Evolutionary conservation across 2,329 filamentous ascomycete species (phyloP).

Genomic region (Fusarium sambucinum): DNA sequence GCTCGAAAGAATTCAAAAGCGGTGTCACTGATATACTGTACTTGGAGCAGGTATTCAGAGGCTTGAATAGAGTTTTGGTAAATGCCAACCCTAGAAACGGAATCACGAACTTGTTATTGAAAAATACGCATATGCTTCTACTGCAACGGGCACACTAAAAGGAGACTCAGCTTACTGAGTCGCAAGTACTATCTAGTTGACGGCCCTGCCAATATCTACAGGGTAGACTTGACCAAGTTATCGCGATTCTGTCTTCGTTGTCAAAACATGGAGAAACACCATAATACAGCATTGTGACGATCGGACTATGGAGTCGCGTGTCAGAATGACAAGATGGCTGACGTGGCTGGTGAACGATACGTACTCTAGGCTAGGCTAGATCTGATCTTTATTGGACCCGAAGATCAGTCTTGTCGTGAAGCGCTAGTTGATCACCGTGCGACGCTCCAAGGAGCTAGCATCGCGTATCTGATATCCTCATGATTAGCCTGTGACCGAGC

Average conservation of each 20-base stretch:
- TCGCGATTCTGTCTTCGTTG: not conserved
- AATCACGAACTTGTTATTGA: not conserved
- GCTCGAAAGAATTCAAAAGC: no score
- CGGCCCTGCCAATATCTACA: not conserved
- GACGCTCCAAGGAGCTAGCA: conserved; percentile 4
- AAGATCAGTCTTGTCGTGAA: conserved; percentile 8
- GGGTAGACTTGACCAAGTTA: not conserved
- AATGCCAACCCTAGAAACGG: not conserved
- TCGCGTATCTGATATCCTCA: conserved; percentile 15
- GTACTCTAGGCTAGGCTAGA: not conserved
- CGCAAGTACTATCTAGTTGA: not conserved
- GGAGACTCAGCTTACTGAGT: not conserved
- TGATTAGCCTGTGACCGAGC: conserved; percentile 11
- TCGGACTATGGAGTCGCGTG: not conserved
- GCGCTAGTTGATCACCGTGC: conserved; percentile 20
- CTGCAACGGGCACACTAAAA: not conserved
- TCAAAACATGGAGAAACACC: not conserved
- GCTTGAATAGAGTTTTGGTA: no score
- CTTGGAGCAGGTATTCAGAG: no score
- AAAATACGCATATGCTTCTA: not conserved
- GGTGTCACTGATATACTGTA: no score
- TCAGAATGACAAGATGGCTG: conserved; percentile 2
- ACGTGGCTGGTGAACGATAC: conserved; percentile 19
- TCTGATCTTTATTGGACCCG: not conserved
- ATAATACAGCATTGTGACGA: conserved; percentile 1